Percentiles rank a stretch among this genome's conserved stretches.
These are phyloP conservation scores for Nidula microcarpa DNA, from an alignment of 768 basidiomycete genomes.

Conservation along the genomic window DNA sequence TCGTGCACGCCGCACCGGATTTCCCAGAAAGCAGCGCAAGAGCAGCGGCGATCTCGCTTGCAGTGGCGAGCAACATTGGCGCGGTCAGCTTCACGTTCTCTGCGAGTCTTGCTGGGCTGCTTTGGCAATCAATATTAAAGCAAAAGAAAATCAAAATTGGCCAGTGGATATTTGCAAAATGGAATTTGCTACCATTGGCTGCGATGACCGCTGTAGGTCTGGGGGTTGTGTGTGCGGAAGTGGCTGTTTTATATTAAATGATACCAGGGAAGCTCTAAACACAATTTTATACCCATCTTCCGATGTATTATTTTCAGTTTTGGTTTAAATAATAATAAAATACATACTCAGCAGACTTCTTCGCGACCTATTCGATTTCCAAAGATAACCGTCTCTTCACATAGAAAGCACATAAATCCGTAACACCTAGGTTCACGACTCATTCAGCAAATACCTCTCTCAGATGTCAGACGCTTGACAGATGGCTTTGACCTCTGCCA, in stretches of 20 bases:
- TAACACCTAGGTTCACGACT: too few species aligned
- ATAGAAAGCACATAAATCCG: too few species aligned
- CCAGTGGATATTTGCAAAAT: slow-evolving; percentile 62
- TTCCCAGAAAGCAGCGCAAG: slow-evolving; percentile 33
- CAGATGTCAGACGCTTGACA: background rate
- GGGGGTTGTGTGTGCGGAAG: slow-evolving; percentile 73
- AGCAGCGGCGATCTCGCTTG: slow-evolving; percentile 70
- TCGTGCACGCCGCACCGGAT: slow-evolving; percentile 46
- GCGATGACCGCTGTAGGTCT: slow-evolving; percentile 66
- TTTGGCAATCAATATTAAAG: slow-evolving; percentile 74
- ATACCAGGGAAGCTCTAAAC: slow-evolving; percentile 41
- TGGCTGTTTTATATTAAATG: slow-evolving; percentile 53
- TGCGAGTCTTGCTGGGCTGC: slow-evolving; percentile 82
- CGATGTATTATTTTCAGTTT: too few species aligned
- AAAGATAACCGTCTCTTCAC: too few species aligned
- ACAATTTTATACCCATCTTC: background rate
- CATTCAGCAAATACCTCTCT: too few species aligned
- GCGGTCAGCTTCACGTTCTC: slow-evolving; percentile 89
- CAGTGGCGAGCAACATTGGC: slow-evolving; percentile 86
- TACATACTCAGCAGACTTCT: too few species aligned
- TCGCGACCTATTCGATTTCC: too few species aligned
- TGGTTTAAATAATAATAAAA: too few species aligned
- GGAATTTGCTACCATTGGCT: slow-evolving; percentile 67
- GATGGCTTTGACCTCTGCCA: slow-evolving; percentile 7
- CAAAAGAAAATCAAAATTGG: slow-evolving; percentile 69